A percentile compares a stretch with the other conserved stretches of the same genome.
These are phyloP conservation scores for Talaromyces marneffei DNA, from an alignment of 2,329 filamentous ascomycete genomes.

Conservation along the genomic window DNA sequence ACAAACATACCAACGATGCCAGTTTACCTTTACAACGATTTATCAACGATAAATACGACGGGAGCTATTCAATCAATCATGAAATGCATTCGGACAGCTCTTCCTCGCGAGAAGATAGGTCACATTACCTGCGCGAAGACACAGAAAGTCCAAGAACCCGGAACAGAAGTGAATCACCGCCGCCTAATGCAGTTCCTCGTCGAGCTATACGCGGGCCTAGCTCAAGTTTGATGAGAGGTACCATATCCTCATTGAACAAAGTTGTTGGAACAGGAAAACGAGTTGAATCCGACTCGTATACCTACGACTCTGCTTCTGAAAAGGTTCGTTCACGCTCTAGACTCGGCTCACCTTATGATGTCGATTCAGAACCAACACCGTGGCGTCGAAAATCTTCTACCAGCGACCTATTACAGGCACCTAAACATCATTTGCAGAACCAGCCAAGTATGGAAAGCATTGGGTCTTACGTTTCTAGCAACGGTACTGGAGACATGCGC, in stretches of 20 bases:
- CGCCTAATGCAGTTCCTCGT: constrained; percentile 11
- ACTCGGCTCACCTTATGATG: constrained; percentile 14
- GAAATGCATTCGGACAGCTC: not conserved
- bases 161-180: constrained; percentile 13
- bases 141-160: not conserved
- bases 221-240: constrained; percentile 14
- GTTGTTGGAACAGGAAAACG: constrained; percentile 2
- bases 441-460: constrained; percentile 15
- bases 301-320: not conserved
- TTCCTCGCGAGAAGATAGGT: constrained; percentile 1
- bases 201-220: constrained; percentile 13
- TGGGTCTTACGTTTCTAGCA: constrained; percentile 11
- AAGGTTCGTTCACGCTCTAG: constrained; percentile 10
- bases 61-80: constrained; percentile 19
- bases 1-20: constrained; percentile 28
- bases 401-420: constrained; percentile 11
- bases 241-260: constrained; percentile 15
- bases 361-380: not conserved
- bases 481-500: not conserved
- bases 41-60: constrained; percentile 33
- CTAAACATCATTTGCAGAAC: constrained; percentile 6
- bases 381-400: constrained; percentile 11
- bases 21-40: constrained; percentile 37
- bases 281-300: constrained; percentile 5
- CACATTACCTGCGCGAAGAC: not conserved